phyloP scores from a whole-genome alignment of 2,329 filamentous ascomycete species.

The Ascochyta viciae-villosae region DNA sequence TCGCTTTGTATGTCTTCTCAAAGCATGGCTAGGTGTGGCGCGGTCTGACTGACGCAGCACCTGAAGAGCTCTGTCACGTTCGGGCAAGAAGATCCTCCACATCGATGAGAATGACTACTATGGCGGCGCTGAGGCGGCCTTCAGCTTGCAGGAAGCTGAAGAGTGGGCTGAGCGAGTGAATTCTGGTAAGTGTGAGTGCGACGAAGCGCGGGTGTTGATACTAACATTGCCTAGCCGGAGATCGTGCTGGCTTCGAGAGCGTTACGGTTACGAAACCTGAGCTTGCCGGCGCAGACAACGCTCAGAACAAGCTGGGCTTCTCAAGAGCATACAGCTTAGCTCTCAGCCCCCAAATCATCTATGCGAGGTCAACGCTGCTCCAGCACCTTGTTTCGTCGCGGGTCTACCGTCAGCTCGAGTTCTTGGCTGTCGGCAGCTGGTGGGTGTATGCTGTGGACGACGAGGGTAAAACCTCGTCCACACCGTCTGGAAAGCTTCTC shows the following conservation, averaged over 20 bases:
- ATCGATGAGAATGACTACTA: constrained; percentile 89
- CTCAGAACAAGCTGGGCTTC: constrained; percentile 58
- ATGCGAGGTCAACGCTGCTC: constrained; percentile 80
- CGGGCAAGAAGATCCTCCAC: constrained; percentile 89
- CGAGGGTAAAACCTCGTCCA: constrained; percentile 2
- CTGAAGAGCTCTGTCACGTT: constrained; percentile 87
- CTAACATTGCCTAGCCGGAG: constrained; percentile 25
- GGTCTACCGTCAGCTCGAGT: constrained; percentile 88
- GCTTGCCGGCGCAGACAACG: constrained; percentile 24
- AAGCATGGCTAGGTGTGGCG: constrained; percentile 35
- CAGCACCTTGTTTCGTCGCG: constrained; percentile 85
- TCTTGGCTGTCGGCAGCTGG: constrained; percentile 91
- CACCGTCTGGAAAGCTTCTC: constrained; percentile 54
- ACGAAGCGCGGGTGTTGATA: background rate
- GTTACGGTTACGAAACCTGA: constrained; percentile 45
- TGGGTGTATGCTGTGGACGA: constrained; percentile 68
- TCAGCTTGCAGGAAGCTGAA: constrained; percentile 82
- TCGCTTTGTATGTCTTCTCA: constrained; percentile 58
- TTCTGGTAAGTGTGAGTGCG: constrained; percentile 34
- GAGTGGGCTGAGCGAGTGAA: constrained; percentile 67
- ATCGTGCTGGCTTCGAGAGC: constrained; percentile 35
- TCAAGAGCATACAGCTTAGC: constrained; percentile 83
- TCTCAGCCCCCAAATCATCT: constrained; percentile 85
- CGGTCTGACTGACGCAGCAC: constrained; percentile 75
- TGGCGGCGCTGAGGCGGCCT: constrained; percentile 82